Conservation (phyloP, 2,329 filamentous ascomycete genomes). For the Alternaria gaisen region DNA sequence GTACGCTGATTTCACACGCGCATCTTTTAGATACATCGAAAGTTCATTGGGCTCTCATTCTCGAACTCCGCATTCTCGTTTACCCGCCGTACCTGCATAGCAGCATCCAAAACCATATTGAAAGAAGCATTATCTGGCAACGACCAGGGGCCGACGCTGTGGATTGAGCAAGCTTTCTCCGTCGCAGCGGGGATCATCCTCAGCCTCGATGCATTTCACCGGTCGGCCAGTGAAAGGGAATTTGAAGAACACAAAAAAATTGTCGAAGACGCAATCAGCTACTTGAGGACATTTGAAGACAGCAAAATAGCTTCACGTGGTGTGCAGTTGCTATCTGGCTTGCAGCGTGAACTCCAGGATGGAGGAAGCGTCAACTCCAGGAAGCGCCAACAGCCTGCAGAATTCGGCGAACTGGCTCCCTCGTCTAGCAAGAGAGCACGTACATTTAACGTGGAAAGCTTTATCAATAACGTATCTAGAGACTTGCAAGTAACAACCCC, state of each 20-base stretch:
- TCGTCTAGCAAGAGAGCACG: conserved; percentile 13
- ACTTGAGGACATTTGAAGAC: conserved; percentile 20
- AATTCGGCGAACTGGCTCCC: neutral
- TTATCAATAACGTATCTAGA: conserved; percentile 18
- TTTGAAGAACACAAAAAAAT: conserved; percentile 15
- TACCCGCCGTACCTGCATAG: conserved; percentile 52
- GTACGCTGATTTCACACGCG: neutral
- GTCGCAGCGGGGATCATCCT: conserved; percentile 53
- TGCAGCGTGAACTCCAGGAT: conserved; percentile 18
- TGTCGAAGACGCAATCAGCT: conserved; percentile 17
- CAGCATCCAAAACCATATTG: conserved; percentile 52
- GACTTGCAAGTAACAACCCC: conserved; percentile 15
- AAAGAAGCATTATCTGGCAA: conserved; percentile 47
- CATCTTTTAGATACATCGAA: conserved; percentile 45
- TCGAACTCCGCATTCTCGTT: conserved; percentile 51
- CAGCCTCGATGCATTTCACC: conserved; percentile 51
- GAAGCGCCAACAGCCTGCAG: conserved; percentile 13
- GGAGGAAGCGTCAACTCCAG: neutral
- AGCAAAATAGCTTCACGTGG: conserved; percentile 26
- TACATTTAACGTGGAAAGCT: conserved; percentile 11
- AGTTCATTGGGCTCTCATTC: conserved; percentile 51
- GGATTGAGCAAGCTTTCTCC: conserved; percentile 55
- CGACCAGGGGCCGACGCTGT: conserved; percentile 48
- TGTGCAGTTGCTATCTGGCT: conserved; percentile 16
- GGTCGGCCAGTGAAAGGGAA: conserved; percentile 20